These are phyloP conservation scores for Plantago ovata DNA, from an alignment of 257 asterid species.

Conservation along the genomic window DNA sequence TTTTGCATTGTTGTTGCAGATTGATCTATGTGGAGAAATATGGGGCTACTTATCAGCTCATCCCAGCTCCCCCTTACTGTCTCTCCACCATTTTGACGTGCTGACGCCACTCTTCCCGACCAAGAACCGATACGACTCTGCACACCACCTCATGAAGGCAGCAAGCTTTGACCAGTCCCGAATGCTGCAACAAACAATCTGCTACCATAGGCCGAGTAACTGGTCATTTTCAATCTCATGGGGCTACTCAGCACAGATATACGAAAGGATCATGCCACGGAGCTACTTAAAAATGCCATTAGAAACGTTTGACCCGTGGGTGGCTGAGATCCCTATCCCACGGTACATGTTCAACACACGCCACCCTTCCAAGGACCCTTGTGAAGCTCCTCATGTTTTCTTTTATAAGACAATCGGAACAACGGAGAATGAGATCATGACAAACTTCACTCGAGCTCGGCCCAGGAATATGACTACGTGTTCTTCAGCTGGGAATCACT, in stretches of 20 bases:
- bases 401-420: not conserved
- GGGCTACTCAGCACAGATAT: slow-evolving; percentile 2
- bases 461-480: not conserved
- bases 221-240: slow-evolving; percentile 1
- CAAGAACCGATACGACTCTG: not conserved
- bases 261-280: not conserved
- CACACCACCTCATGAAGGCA: slow-evolving; percentile 2
- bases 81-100: slow-evolving; percentile 5
- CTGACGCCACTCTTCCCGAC: not conserved
- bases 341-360: slow-evolving; percentile 9
- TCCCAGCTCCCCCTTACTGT: not conserved
- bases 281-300: slow-evolving; percentile 1
- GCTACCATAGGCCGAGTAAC: not conserved
- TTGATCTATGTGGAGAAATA: slow-evolving; percentile 56
- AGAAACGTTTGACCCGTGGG: slow-evolving; percentile 2
- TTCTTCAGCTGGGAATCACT: slow-evolving; percentile 8
- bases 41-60: slow-evolving; percentile 24
- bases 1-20: slow-evolving; percentile 23
- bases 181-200: slow-evolving; percentile 4
- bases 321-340: not conserved
- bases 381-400: slow-evolving; percentile 8
- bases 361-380: not conserved
- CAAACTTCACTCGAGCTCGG: slow-evolving; percentile 1
- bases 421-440: not conserved
- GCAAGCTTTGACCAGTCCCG: not conserved